Conservation (phyloP, 352 stramenopile species). For the Phytopythium boreale region DNA sequence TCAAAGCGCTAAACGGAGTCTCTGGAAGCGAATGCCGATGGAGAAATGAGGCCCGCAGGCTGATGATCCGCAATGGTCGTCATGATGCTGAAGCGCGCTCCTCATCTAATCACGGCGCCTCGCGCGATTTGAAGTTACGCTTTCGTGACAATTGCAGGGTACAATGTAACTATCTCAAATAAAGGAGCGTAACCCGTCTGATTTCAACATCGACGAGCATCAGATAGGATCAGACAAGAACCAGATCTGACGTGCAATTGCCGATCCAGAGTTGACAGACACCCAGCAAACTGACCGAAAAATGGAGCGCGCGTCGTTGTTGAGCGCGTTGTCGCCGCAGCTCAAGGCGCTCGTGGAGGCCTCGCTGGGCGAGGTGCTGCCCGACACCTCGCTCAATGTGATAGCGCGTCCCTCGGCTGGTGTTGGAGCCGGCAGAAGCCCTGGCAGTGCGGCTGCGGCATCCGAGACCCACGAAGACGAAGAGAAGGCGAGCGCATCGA, state of each 20-base stretch:
- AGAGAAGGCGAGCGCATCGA: not conserved
- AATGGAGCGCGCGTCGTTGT: slow-evolving; percentile 22
- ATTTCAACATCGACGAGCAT: no score
- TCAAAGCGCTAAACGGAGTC: not conserved
- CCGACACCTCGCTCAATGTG: not conserved
- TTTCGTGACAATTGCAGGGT: no score
- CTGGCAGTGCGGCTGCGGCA: not conserved
- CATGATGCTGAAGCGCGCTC: no score
- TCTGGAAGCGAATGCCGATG: not conserved
- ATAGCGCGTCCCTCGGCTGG: not conserved
- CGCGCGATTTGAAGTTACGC: slow-evolving; percentile 4
- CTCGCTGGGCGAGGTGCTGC: slow-evolving; percentile 43
- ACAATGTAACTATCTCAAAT: not conserved
- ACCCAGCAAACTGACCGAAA: not conserved
- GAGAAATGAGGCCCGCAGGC: not conserved
- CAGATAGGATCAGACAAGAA: not conserved
- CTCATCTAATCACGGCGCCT: slow-evolving; percentile 4
- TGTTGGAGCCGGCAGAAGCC: not conserved
- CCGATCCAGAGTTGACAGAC: not conserved
- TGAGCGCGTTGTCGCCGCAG: slow-evolving; percentile 59
- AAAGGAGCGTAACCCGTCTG: slow-evolving; percentile 1
- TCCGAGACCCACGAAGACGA: not conserved
- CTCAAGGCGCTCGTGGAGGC: slow-evolving; percentile 61
- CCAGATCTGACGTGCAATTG: not conserved
- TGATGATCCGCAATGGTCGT: not conserved